phyloP scores from a whole-genome alignment of 495 filamentous ascomycete species.

The Aspergillus panamensis region DNA sequence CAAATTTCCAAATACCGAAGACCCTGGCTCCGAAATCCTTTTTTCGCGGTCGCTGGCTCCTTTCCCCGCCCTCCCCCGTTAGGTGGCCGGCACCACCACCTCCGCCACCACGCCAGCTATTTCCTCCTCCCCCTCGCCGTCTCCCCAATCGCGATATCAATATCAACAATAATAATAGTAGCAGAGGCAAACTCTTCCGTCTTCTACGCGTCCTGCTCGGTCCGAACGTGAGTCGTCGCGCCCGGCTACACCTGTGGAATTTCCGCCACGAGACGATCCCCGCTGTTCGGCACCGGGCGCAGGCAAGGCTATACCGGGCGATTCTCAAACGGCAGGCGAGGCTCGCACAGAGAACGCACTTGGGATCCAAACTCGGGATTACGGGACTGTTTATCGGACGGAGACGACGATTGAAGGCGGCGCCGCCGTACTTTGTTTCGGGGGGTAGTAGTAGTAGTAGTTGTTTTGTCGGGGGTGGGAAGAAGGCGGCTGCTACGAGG shows the following conservation, averaged over 20 bases:
- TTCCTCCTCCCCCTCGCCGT: constrained; percentile 24
- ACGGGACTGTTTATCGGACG: constrained; percentile 49
- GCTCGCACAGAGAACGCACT: constrained; percentile 35
- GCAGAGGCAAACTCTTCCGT: constrained; percentile 23
- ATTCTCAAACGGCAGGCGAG: constrained; percentile 61
- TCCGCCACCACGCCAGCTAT: background rate
- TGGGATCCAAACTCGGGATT: constrained; percentile 34
- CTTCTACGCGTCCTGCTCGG: constrained; percentile 50
- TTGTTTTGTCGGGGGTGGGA: background rate
- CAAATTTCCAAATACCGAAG: constrained; percentile 3
- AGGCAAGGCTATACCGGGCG: constrained; percentile 71
- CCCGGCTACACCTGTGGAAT: constrained; percentile 57
- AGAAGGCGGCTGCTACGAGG: background rate
- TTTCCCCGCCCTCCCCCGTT: constrained; percentile 21
- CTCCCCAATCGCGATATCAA: constrained; percentile 15
- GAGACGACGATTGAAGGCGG: constrained; percentile 42
- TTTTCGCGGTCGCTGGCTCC: constrained; percentile 32
- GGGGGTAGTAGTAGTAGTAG: background rate
- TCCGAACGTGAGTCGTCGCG: constrained; percentile 54
- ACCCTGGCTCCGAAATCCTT: constrained; percentile 44
- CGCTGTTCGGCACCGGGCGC: constrained; percentile 60
- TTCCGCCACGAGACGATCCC: constrained; percentile 75
- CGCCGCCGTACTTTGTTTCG: background rate
- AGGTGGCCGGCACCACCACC: constrained; percentile 21
- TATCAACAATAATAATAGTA: background rate